A percentile compares a stretch with the other conserved stretches of the same genome.
Evolutionary conservation across 176 grass and related monocot species (phyloP).

Genomic region (Oryza meridionalis): DNA sequence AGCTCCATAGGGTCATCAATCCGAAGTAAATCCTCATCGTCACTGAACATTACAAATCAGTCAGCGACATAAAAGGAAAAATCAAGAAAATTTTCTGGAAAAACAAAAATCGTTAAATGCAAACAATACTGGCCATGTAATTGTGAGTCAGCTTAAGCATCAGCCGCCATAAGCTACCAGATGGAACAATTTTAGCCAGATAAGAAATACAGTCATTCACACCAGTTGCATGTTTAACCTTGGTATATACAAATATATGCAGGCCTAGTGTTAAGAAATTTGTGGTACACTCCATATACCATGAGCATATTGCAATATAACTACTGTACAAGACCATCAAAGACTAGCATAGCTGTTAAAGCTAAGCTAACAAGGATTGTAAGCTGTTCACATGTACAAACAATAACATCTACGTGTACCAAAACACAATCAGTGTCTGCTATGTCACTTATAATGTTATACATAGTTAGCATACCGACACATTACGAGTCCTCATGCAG

Average conservation of each 20-base stretch:
- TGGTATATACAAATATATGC: not conserved
- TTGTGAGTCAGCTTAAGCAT: not conserved
- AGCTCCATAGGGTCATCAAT: conserved; percentile 71
- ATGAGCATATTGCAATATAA: not conserved
- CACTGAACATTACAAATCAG: conserved; percentile 44
- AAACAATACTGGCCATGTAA: not conserved
- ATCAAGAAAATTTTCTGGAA: not conserved
- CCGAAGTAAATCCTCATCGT: conserved; percentile 73
- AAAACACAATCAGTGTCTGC: not conserved
- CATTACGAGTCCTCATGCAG: not conserved
- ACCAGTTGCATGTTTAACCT: not conserved
- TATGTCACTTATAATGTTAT: not conserved
- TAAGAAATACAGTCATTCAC: not conserved
- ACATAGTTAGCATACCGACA: not conserved
- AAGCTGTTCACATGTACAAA: conserved; percentile 2
- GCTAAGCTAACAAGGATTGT: not conserved
- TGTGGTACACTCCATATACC: not conserved
- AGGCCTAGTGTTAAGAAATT: not conserved
- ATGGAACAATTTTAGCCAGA: not conserved
- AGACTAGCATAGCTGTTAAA: not conserved
- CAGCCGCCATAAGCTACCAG: not conserved
- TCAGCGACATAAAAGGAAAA: conserved; percentile 15
- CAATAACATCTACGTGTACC: not conserved
- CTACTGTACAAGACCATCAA: not conserved
- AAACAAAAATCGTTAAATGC: not conserved